These are phyloP conservation scores for Vaccinium corymbosum DNA, from an alignment of 148 eudicot genomes.

Conservation along the genomic window DNA sequence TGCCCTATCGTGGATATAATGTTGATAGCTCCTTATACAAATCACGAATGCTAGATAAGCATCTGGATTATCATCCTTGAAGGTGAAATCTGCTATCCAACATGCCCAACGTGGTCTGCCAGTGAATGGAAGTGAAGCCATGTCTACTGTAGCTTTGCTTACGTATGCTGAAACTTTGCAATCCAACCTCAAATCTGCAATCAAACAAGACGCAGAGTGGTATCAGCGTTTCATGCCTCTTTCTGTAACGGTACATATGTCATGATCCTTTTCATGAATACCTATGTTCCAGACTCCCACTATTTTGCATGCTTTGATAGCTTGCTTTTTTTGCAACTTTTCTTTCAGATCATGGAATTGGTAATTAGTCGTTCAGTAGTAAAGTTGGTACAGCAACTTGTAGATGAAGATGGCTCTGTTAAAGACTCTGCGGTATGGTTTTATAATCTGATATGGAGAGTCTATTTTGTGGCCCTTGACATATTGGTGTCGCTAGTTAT, in stretches of 20 bases:
- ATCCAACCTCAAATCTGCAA: slow-evolving; percentile 54
- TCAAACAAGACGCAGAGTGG: slow-evolving; percentile 70
- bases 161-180: slow-evolving; percentile 68
- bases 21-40: slow-evolving; percentile 13
- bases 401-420: slow-evolving; percentile 85
- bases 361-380: slow-evolving; percentile 50
- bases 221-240: slow-evolving; percentile 79
- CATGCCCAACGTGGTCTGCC: slow-evolving; percentile 57
- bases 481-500: slow-evolving; percentile 1
- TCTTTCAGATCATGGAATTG: slow-evolving; percentile 67
- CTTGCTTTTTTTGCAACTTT: slow-evolving; percentile 14
- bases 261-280: slow-evolving; percentile 21
- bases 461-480: slow-evolving; percentile 11
- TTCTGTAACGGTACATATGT: slow-evolving; percentile 45
- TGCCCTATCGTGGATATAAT: slow-evolving; percentile 5
- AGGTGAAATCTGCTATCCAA: slow-evolving; percentile 75
- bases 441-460: slow-evolving; percentile 1
- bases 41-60: slow-evolving; percentile 22
- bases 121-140: slow-evolving; percentile 73
- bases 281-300: slow-evolving; percentile 9
- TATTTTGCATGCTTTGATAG: slow-evolving; percentile 16
- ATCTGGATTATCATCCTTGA: slow-evolving; percentile 25
- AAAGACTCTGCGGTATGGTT: slow-evolving; percentile 85
- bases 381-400: slow-evolving; percentile 60
- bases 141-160: slow-evolving; percentile 56